Evolutionary conservation across 1,284 basidiomycete genomes (phyloP).

Genomic region (Ceraceosorus guamensis): DNA sequence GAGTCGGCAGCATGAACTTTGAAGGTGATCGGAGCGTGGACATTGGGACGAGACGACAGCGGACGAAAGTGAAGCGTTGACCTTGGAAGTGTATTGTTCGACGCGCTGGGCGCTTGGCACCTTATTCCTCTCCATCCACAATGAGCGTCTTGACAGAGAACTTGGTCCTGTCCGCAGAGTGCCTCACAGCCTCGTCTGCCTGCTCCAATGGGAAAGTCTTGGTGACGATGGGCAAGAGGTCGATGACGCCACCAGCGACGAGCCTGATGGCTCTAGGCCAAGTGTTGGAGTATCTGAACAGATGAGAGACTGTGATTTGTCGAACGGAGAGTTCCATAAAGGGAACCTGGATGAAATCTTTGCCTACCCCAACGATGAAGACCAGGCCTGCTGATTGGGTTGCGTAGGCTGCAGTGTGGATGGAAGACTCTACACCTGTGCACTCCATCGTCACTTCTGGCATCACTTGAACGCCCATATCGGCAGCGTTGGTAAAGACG

Average conservation of each 20-base stretch:
- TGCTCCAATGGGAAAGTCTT: slow-evolving; percentile 70
- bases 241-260: slow-evolving; percentile 67
- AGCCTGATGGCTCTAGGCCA: slow-evolving; percentile 63
- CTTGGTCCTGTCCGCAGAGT: slow-evolving; percentile 60
- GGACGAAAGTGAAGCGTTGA: too few species aligned
- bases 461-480: slow-evolving; percentile 20
- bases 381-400: slow-evolving; percentile 52
- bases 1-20: too few species aligned
- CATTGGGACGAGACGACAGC: too few species aligned
- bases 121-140: slow-evolving; percentile 21
- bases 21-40: too few species aligned
- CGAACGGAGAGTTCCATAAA: slow-evolving; percentile 54
- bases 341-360: slow-evolving; percentile 45
- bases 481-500: slow-evolving; percentile 24
- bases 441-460: slow-evolving; percentile 54
- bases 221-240: slow-evolving; percentile 81
- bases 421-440: slow-evolving; percentile 78
- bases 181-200: slow-evolving; percentile 68
- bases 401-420: slow-evolving; percentile 61
- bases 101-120: too few species aligned
- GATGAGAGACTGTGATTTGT: slow-evolving; percentile 56
- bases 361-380: slow-evolving; percentile 56
- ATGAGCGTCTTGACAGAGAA: slow-evolving; percentile 40
- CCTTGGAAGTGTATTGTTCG: too few species aligned
- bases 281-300: slow-evolving; percentile 40